Base-by-base conservation (phyloP, 768 basidiomycete species). In the Butyriboletus loyo region DNA sequence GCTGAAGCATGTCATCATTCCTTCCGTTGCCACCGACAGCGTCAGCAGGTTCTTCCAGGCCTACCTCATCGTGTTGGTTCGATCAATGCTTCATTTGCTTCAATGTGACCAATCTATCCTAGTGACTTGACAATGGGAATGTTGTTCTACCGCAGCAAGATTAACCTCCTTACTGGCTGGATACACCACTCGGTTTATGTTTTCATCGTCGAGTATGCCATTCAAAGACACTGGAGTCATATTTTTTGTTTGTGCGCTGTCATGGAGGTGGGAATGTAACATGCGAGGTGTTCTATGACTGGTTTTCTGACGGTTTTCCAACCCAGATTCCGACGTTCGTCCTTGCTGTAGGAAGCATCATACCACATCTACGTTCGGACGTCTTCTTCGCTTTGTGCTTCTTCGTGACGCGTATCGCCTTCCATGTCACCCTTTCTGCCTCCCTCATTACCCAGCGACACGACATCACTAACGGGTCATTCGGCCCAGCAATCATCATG, bases 111-210 rank as follows among this genome's bases (percentile, higher is more conserved):
- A 54, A 53, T 50, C 35, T 41, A 19, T 24, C 46, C 41, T 54
- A 79, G 77, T 48, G 77, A 83, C 66, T 63, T 82, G 44, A 53
- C 69, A 3, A 61, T 80, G 35, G 82, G 81, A 21, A 63, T 66
- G 46, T 28, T 76, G 46, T 72, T 75, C 56, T 83, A 83, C 61
- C 73, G 70, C 11, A 69, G 71, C 45, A 75, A 74, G 38, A 52
- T 81, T 49, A 77, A 77, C n/a, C 41, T 80, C 1, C 59, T 80
- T 31, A 79, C 77, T n/a, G 81, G 81, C 4, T 82, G 81, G 81
- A 68, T 79, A 21, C 80, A 82, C 47, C 77, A 80, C 57, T 57
- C 69, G 1, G 54, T 71, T 25, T 79, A 80, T 56, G 61, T 79
- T 50, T 57, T 66, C 39, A 59, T 81, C 10, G 71, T 77, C 53